Evolutionary conservation across 2,329 filamentous ascomycete genomes (phyloP).

Genomic region (Fusarium zealandicum): DNA sequence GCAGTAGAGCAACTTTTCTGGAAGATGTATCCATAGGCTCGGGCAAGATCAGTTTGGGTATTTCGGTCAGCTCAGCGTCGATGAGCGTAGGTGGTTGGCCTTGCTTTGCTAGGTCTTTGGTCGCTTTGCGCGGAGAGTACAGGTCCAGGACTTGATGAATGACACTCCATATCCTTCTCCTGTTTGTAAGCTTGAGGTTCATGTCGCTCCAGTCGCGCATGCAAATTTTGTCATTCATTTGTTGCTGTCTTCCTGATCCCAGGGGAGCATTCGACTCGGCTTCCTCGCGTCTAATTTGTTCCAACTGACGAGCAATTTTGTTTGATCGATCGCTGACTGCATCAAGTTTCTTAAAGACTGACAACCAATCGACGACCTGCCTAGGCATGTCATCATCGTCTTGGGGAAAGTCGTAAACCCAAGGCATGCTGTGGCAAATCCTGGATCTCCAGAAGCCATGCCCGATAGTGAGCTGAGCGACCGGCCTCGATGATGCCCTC

Average conservation of each 20-base stretch:
- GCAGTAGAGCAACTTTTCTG: no score
- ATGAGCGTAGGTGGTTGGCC: neutral
- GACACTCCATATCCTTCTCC: neutral
- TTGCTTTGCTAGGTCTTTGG: neutral
- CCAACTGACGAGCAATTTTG: neutral
- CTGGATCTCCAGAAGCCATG: neutral
- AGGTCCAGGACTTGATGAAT: neutral
- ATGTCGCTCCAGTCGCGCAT: conserved; percentile 1
- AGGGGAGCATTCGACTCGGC: neutral
- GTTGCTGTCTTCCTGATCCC: neutral
- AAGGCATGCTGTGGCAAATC: neutral
- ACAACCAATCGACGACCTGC: neutral
- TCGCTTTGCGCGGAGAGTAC: neutral
- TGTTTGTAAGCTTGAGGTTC: neutral
- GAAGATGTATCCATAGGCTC: no score
- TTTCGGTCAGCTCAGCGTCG: no score
- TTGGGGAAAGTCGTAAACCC: neutral
- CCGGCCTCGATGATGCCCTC: neutral
- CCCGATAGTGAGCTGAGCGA: neutral
- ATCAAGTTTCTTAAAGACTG: neutral
- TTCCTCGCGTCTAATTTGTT: neutral
- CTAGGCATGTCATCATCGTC: neutral
- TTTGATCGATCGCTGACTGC: neutral
- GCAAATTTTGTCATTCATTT: neutral
- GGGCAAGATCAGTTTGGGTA: no score